Evolutionary conservation across 1,139 yeast genomes (phyloP), one percentile per base, ranked within the genome.

Genomic region (Yamadazyma oceani): DNA sequence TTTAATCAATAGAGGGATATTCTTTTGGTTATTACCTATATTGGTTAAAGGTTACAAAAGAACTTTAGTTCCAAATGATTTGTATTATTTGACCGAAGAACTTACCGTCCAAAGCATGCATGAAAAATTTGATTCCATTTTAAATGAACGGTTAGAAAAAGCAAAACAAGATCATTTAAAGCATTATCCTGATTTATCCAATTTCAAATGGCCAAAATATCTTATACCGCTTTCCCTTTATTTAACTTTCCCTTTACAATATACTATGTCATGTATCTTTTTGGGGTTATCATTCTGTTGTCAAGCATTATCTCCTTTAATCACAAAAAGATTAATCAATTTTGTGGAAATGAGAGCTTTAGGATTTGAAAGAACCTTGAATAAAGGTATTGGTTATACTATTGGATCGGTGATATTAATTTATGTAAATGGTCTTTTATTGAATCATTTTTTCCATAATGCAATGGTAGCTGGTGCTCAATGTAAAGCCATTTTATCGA

Each of bases 401-500:
- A 35, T 70, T 33, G 70, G 66, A n/a, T 58, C 74, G 1, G 73
- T 66, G 35, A 49, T 57, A 2, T 56, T 71, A 42, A 64, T 69
- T 36, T 62, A 66, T 39, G 42, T 66, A 34, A 70, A 69, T 46
- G 75, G 76, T 12, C 53, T 71, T 39, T 56, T 67, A 31, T 51
- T 69, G 31, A 70, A 71, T 50, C 77, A 71, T 43, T 68, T 58
- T 41, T 69, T 68, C 54, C 73, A 69, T 45, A 59, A 59, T 39
- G 64, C 75, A 28, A 70, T 69, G 75, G 56, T 69, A 36, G 59
- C 69, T n/a, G 77, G 76, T 17, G 76, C 75, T n/a, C 68, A 64
- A 42, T 47, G 60, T 28, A 71, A 69, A 50, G 62, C 72, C 24
- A 58, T 71, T 8, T 55, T 71, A 38, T 67, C 75, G 12, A 69